Conservation (phyloP, 1,139 yeast species). For the Pichia sp. region DNA sequence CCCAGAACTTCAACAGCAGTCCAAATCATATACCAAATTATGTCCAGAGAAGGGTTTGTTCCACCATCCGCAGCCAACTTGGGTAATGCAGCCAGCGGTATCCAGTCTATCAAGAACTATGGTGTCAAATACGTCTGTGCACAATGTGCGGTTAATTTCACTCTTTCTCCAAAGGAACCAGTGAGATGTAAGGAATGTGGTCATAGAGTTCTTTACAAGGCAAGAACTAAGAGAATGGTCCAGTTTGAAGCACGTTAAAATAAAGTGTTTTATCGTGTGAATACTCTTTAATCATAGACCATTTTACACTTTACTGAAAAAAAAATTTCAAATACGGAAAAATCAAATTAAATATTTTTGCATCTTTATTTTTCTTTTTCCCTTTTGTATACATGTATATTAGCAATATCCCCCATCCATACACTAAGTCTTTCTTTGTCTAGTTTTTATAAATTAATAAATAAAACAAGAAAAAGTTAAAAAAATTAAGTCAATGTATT, state of each 20-base stretch:
- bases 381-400: neutral
- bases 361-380: neutral
- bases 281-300: neutral
- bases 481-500: neutral
- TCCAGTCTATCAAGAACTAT: slow-evolving; percentile 60
- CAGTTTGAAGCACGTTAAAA: slow-evolving; percentile 60
- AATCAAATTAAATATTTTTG: neutral
- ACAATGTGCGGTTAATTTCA: slow-evolving; percentile 86
- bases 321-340: neutral
- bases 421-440: neutral
- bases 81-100: slow-evolving; percentile 62
- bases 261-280: neutral
- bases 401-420: neutral
- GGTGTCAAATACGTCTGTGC: slow-evolving; percentile 95
- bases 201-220: slow-evolving; percentile 93
- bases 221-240: slow-evolving; percentile 92
- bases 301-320: neutral
- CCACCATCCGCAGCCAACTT: slow-evolving; percentile 77
- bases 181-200: slow-evolving; percentile 99
- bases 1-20: neutral
- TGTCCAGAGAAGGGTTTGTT: slow-evolving; percentile 80
- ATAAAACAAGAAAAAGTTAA: neutral
- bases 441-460: neutral
- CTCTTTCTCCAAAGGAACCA: slow-evolving; percentile 89
- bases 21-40: neutral